These are phyloP conservation scores for Zymoseptoria crescenta DNA, from an alignment of 2,329 filamentous ascomycete species.

Conservation along the genomic window DNA sequence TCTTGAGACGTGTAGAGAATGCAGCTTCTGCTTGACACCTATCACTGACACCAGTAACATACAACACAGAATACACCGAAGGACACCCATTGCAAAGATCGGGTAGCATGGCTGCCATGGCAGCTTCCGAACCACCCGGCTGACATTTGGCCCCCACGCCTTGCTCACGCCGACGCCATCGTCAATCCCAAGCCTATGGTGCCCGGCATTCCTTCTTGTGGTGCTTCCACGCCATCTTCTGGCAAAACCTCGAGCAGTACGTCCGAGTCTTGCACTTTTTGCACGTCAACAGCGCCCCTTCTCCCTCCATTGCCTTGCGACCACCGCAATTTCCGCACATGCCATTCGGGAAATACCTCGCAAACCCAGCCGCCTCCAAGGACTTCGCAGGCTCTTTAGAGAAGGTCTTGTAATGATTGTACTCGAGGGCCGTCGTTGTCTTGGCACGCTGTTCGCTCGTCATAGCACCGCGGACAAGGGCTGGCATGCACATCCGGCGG, in stretches of 20 bases:
- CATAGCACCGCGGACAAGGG: not conserved
- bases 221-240: not conserved
- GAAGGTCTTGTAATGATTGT: no score
- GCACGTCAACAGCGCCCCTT: not conserved
- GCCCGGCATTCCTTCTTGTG: not conserved
- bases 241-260: not conserved
- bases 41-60: not conserved
- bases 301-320: not conserved
- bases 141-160: no score
- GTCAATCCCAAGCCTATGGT: not conserved
- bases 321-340: constrained; percentile 6
- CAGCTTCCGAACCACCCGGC: not conserved
- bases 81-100: not conserved
- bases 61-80: not conserved
- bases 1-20: not conserved
- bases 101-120: not conserved
- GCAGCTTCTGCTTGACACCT: not conserved
- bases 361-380: constrained; percentile 1
- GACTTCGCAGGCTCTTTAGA: not conserved
- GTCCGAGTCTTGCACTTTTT: not conserved
- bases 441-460: constrained; percentile 31
- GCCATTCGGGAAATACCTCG: constrained; percentile 8
- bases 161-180: no score
- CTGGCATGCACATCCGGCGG: not conserved
- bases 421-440: constrained; percentile 27